Base-by-base conservation (phyloP, 257 asterid species). In the Dorcoceras hygrometricum region DNA sequence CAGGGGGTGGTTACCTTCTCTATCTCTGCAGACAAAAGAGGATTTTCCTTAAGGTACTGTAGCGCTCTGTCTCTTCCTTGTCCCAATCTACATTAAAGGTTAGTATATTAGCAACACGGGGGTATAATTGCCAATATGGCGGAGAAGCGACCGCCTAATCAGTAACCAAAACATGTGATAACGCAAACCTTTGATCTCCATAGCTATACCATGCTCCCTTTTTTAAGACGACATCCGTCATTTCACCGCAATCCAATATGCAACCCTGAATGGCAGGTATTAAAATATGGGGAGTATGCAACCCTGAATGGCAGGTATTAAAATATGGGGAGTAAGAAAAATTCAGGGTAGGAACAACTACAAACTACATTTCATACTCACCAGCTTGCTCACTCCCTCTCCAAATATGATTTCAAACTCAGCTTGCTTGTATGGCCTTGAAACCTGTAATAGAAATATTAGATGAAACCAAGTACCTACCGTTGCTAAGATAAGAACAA, bases 351-450 rank as follows among this genome's bases (percentile, higher is more conserved):
- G 27, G 51, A 59, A 55, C 19, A 51, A 69, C 50, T 34, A 57
- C 26, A 34, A 68, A 31, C 31, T 58, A 55, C 56, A 39, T 18
- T 62, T 23, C 29, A 68, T 23, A 80, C 90, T 14, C 28, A 91
- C 98, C 92, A 94, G 87, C 82, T 84, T 88, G 95, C 95, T 82
- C 73, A 90, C 91, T 74, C 97, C 99, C 82, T 94, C 99, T 66
- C 99, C 96, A 71, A 90, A 94, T 72, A 89, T 86, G 39, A 90
- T 91, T 80, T 94, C 99, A 79, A 94, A 89, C 72, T 94, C 99
- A 65, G 98, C 99, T 86, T 94, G 98, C 81, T 87, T 94, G 82
- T 90, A 94, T 10, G 99, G 99, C 84, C 99, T 88, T 22, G 98
- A 94, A 26, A 94, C 99, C 98, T 89, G 80, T 65, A 58, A 76